Evolutionary conservation across 768 basidiomycete species (phyloP).

Genomic region (Mycena epipterygia): DNA sequence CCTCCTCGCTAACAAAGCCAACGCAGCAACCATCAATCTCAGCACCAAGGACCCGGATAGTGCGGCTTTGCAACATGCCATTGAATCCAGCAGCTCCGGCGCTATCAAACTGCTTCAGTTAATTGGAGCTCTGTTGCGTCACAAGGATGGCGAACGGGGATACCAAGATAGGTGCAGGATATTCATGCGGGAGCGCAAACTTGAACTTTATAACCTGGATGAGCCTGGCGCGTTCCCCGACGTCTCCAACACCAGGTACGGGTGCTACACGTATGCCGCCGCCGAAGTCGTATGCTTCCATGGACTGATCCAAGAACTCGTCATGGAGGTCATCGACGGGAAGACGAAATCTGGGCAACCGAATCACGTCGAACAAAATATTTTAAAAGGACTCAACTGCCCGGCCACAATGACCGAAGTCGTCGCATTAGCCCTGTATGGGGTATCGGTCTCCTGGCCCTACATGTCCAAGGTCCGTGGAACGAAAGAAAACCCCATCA

Average conservation of each 20-base stretch:
- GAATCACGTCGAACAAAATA: conserved; percentile 43
- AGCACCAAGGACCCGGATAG: conserved; percentile 17
- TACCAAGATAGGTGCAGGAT: conserved; percentile 32
- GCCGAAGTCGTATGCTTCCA: conserved; percentile 13
- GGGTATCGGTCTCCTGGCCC: conserved; percentile 38
- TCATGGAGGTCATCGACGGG: conserved; percentile 25
- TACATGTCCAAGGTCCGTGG: conserved; percentile 40
- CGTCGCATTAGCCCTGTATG: conserved; percentile 39
- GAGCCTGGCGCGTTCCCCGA: conserved; percentile 36
- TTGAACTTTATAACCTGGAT: conserved; percentile 18
- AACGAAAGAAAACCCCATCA: conserved; percentile 21
- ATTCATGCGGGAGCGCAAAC: conserved; percentile 32
- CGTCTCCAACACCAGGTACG: conserved; percentile 38
- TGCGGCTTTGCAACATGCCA: conserved; percentile 41
- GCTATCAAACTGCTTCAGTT: no score
- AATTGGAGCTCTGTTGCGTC: conserved; percentile 42
- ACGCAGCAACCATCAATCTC: conserved; percentile 37
- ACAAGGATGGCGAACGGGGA: conserved; percentile 47
- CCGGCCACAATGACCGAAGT: conserved; percentile 42
- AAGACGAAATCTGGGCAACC: conserved; percentile 32
- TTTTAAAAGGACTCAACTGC: conserved; percentile 42
- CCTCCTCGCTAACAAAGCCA: conserved; percentile 44
- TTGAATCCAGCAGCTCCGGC: no score
- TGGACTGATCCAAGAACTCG: conserved; percentile 15
- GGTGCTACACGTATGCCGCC: no score